phyloP scores from a whole-genome alignment of 139 green algal genomes.

The Spirogloea muscicola region DNA sequence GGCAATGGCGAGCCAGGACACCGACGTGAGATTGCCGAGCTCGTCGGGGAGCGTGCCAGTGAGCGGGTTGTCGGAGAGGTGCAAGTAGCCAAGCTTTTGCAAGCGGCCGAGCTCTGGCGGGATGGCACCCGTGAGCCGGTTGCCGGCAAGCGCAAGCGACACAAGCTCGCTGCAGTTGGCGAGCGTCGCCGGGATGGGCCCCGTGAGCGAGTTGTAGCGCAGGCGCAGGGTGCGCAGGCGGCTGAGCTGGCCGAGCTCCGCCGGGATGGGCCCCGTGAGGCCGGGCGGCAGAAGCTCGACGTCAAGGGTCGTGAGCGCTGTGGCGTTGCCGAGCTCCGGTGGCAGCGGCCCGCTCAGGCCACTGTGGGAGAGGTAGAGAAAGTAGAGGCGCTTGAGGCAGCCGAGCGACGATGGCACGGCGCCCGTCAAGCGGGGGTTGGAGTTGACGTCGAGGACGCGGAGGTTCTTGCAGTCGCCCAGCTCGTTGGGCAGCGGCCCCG shows the following conservation, averaged over 20 bases:
- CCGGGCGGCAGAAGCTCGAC: conserved; percentile 4
- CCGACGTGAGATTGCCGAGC: too few species aligned
- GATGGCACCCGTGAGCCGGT: conserved; percentile 7
- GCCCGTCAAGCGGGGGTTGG: too few species aligned
- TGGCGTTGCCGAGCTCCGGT: conserved; percentile 9
- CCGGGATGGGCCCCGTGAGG: conserved; percentile 17
- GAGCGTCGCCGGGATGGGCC: background rate
- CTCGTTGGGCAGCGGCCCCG: background rate
- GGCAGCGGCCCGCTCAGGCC: conserved; percentile 2
- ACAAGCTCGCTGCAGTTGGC: too few species aligned
- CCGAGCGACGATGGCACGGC: too few species aligned
- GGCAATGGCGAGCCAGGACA: too few species aligned
- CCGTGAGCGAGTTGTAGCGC: background rate
- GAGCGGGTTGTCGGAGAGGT: conserved; percentile 4
- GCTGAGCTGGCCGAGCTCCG: background rate
- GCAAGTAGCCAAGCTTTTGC: background rate
- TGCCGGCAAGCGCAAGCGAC: too few species aligned
- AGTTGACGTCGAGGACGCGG: too few species aligned
- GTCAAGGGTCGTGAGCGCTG: conserved; percentile 3
- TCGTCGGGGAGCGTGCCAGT: conserved; percentile 8
- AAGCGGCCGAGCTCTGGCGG: conserved; percentile 7
- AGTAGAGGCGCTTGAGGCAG: too few species aligned
- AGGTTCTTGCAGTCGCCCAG: too few species aligned
- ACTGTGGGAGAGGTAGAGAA: too few species aligned
- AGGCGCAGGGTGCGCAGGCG: background rate